A percentile compares a stretch with the other conserved stretches of the same genome.
Evolutionary conservation across 2,329 filamentous ascomycete genomes (phyloP).

Genomic region (Cytospora piceae): DNA sequence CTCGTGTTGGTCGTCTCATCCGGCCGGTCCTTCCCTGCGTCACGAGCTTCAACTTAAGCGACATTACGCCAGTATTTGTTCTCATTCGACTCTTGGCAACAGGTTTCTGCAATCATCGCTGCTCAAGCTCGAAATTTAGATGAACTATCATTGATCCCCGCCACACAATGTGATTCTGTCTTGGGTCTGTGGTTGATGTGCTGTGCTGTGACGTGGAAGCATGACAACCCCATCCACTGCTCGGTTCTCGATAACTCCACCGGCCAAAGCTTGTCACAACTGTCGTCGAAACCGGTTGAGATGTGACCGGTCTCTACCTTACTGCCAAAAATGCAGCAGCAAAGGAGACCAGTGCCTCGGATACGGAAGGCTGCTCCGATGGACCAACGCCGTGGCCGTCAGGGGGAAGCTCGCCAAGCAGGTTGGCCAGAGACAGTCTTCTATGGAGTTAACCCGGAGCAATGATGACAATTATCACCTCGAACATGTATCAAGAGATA

Average conservation of each 20-base stretch:
- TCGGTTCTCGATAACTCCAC: constrained; percentile 15
- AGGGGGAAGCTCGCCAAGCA: constrained; percentile 48
- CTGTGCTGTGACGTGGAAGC: constrained; percentile 1
- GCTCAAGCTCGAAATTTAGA: no score
- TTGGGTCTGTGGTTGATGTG: not conserved
- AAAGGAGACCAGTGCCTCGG: constrained; percentile 63
- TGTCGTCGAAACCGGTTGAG: constrained; percentile 63
- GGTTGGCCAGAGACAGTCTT: constrained; percentile 9
- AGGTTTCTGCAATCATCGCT: not conserved
- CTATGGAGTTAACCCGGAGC: not conserved
- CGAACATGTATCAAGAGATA: not conserved
- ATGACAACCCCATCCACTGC: constrained; percentile 17
- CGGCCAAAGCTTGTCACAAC: constrained; percentile 60
- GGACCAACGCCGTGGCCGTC: constrained; percentile 58
- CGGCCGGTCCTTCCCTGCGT: no score
- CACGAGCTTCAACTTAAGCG: not conserved
- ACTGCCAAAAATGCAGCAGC: constrained; percentile 61
- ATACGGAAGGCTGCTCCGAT: constrained; percentile 64
- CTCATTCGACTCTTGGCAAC: not conserved
- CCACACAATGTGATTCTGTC: not conserved
- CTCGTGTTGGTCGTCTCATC: no score
- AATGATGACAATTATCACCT: not conserved
- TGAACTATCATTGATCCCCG: not conserved
- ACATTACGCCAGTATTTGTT: not conserved
- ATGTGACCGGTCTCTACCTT: constrained; percentile 63